phyloP scores from a whole-genome alignment of 768 basidiomycete genomes.

The Leccinellum rugosiceps region DNA sequence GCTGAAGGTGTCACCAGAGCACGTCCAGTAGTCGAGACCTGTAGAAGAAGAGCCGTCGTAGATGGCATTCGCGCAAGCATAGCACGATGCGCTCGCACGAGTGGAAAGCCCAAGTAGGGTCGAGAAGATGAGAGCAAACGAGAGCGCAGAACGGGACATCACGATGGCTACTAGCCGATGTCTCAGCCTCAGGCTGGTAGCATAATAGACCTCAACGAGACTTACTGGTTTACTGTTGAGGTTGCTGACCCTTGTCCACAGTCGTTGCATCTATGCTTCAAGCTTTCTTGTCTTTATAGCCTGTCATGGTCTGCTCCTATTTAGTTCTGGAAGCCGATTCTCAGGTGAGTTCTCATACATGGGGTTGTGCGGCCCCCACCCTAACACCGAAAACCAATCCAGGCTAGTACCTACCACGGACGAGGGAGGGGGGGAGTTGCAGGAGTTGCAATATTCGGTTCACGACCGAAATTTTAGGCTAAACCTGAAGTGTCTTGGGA shows the following conservation, averaged over 20 bases:
- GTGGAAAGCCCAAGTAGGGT: slow-evolving; percentile 1
- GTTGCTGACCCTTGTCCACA: not conserved
- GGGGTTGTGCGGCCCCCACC: not conserved
- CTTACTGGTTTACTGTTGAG: not conserved
- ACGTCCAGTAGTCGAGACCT: slow-evolving; percentile 10
- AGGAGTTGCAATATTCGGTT: no score
- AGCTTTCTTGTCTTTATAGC: not conserved
- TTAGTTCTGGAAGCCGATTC: not conserved
- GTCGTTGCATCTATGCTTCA: not conserved
- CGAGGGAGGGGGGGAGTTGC: not conserved
- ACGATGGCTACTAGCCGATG: not conserved
- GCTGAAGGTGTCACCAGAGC: slow-evolving; percentile 2
- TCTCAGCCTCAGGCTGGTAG: not conserved
- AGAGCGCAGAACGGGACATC: not conserved
- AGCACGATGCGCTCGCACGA: not conserved
- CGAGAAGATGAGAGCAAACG: not conserved
- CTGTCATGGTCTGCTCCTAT: not conserved
- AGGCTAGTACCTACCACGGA: no score
- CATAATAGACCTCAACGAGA: not conserved
- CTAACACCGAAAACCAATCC: no score
- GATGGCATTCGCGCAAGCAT: slow-evolving; percentile 3
- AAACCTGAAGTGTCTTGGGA: no score
- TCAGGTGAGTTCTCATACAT: no score
- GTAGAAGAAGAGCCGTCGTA: not conserved
- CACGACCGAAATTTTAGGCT: no score